Evolutionary conservation across 225 moss, liverwort and hornwort genomes (phyloP).

Genomic region (Thuidium tamariscinum): DNA sequence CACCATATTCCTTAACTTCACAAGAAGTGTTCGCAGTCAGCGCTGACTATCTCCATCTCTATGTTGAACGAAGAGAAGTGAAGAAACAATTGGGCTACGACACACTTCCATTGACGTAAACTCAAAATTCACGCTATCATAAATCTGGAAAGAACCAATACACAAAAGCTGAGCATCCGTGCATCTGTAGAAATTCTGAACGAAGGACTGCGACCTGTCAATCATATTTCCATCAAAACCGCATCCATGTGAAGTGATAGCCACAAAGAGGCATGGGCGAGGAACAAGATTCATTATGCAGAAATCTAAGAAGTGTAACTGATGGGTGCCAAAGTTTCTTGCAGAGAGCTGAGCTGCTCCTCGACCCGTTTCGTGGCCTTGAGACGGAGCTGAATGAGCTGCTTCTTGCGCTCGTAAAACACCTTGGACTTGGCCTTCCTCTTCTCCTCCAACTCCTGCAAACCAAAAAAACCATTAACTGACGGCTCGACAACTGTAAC

Average conservation of each 20-base stretch:
- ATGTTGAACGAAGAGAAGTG: too few species aligned
- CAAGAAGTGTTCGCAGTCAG: background rate
- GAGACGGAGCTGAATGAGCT: conserved; percentile 70
- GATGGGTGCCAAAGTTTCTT: conserved; percentile 57
- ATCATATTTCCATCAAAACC: conserved; percentile 21
- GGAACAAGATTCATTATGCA: background rate
- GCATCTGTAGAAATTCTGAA: background rate
- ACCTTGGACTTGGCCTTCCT: conserved; percentile 91
- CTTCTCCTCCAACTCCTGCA: conserved; percentile 87
- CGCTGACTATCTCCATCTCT: background rate
- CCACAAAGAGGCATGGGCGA: background rate
- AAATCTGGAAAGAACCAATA: background rate
- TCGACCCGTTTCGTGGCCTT: conserved; percentile 69
- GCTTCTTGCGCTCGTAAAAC: conserved; percentile 92
- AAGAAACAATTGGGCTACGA: too few species aligned
- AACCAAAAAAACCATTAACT: background rate
- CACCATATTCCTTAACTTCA: background rate
- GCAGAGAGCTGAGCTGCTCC: conserved; percentile 55
- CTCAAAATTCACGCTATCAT: background rate
- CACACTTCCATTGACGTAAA: background rate
- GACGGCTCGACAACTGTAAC: background rate
- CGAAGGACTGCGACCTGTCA: background rate
- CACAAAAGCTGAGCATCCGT: background rate
- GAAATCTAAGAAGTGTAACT: conserved; percentile 46
- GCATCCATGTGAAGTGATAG: conserved; percentile 1